Evolutionary conservation across 331 rosid species (phyloP), one percentile per base, ranked within the genome.

Genomic region (Rhamnella rubrinervis): DNA sequence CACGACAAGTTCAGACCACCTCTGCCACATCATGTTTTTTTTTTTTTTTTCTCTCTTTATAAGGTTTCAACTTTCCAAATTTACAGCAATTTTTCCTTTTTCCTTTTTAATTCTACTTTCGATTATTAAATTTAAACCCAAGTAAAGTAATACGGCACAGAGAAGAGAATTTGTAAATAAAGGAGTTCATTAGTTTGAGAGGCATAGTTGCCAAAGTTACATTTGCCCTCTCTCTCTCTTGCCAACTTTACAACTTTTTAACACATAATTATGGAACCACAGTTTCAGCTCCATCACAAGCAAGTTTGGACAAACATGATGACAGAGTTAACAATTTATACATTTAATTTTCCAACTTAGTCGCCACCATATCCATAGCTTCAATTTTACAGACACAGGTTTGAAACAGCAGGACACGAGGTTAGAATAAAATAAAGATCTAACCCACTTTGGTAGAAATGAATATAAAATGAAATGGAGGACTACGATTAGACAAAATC

Each of bases 401-500:
- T 19, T 26, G 18, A 59, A 57, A 61, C 35, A 75, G 51, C 81
- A 67, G 77, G 57, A 25, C 47, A 58, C 61, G 67, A 55, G 70
- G 77, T 47, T 74, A 67, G 63, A 40, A 59, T 67, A 2, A 72
- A 28, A 77, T 72, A 52, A 61, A 59, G 61, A 55, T 60, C 39
- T 63, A n/a, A 72, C 68, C 62, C 62, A 64, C 72, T 59, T 67
- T 63, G 73, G 68, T 50, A 49, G 14, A 60, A 75, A 67, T 58
- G 72, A 83, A 76, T 59, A 73, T 44, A 37, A 81, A 81, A 67
- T 59, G 31, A 65, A 74, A 77, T 69, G 59, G 60, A 72, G 77
- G 82, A 81, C 71, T 68, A 63, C 0, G 56, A 46, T 62, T 40
- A 9, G 66, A 62, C 59, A 70, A 66, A 73, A 71, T 66, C 77